phyloP scores from a whole-genome alignment of 805 yeast species.

The Kregervanrija pseudodelftensis region DNA sequence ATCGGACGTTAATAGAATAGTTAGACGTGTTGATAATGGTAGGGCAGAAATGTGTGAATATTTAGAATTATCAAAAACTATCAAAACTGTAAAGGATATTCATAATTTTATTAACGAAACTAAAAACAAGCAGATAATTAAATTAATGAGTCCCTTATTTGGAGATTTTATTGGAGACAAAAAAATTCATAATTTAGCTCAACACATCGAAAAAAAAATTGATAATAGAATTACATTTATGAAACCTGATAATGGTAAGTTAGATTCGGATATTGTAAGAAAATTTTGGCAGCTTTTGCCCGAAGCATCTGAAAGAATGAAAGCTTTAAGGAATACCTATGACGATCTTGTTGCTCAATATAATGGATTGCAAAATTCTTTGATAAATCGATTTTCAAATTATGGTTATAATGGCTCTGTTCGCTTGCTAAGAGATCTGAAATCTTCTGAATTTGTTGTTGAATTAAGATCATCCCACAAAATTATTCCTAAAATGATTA shows the following conservation, averaged over 20 bases:
- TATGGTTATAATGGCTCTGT: conserved; percentile 22
- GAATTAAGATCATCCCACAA: conserved; percentile 23
- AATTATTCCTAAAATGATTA: conserved; percentile 12
- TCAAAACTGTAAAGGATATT: conserved; percentile 24
- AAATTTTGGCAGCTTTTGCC: conserved; percentile 21
- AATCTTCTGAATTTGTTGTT: conserved; percentile 21
- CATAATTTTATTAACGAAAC: conserved; percentile 11
- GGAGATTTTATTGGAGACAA: conserved; percentile 9
- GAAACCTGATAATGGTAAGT: conserved; percentile 12
- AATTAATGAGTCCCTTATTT: conserved; percentile 16
- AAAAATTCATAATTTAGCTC: conserved; percentile 16
- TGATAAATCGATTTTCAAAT: conserved; percentile 5
- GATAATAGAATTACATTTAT: conserved; percentile 13
- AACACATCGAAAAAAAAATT: conserved; percentile 23
- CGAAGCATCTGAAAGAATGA: conserved; percentile 15
- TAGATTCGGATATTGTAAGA: conserved; percentile 21
- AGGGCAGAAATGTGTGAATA: conserved; percentile 25
- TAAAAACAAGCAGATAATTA: conserved; percentile 2
- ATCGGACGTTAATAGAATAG: conserved; percentile 51
- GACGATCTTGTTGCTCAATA: conserved; percentile 11
- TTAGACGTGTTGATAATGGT: conserved; percentile 48
- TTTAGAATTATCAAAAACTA: conserved; percentile 23
- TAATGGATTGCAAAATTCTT: conserved; percentile 5
- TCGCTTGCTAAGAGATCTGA: conserved; percentile 19
- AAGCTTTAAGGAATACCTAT: conserved; percentile 15